phyloP scores from a whole-genome alignment of 2,329 filamentous ascomycete genomes.

The Malbranchea cinnamomea region DNA sequence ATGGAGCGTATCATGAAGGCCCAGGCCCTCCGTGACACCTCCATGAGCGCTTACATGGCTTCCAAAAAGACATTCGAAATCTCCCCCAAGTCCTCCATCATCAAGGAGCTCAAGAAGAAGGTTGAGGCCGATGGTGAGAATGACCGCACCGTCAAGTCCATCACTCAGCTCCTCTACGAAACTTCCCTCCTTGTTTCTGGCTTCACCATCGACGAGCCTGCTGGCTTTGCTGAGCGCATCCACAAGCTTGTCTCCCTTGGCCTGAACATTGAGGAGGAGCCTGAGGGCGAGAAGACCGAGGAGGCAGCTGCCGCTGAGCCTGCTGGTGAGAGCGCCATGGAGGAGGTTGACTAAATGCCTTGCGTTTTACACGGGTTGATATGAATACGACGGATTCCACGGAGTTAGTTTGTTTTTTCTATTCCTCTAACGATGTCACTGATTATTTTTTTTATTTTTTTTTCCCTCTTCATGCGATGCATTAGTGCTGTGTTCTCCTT shows the following conservation, averaged over 20 bases:
- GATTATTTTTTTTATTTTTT: conserved; percentile 3
- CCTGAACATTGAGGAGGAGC: conserved; percentile 91
- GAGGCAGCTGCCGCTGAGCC: conserved; percentile 47
- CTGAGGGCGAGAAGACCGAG: conserved; percentile 50
- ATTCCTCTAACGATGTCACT: conserved; percentile 2
- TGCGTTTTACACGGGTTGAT: no score
- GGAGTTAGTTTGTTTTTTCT: conserved; percentile 1
- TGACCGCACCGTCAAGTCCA: conserved; percentile 98
- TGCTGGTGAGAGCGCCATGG: conserved; percentile 87
- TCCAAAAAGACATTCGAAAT: conserved; percentile 99
- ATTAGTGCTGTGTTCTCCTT: not conserved
- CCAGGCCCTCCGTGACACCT: conserved; percentile 97
- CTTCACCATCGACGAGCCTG: conserved; percentile 98
- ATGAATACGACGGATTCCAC: not conserved
- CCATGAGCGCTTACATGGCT: conserved; percentile 99
- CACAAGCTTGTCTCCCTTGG: conserved; percentile 99
- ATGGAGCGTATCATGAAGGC: conserved; percentile 99
- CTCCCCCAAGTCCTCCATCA: conserved; percentile 93
- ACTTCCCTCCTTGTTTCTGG: conserved; percentile 96
- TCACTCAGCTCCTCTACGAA: conserved; percentile 96
- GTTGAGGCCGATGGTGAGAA: conserved; percentile 94
- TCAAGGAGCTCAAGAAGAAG: conserved; percentile 99
- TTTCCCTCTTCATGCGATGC: conserved; percentile 1
- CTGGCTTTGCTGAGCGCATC: conserved; percentile 95
- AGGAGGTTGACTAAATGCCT: conserved; percentile 84